These are phyloP conservation scores for Vaccinium macrocarpon DNA, from an alignment of 148 eudicot species.

Conservation along the genomic window DNA sequence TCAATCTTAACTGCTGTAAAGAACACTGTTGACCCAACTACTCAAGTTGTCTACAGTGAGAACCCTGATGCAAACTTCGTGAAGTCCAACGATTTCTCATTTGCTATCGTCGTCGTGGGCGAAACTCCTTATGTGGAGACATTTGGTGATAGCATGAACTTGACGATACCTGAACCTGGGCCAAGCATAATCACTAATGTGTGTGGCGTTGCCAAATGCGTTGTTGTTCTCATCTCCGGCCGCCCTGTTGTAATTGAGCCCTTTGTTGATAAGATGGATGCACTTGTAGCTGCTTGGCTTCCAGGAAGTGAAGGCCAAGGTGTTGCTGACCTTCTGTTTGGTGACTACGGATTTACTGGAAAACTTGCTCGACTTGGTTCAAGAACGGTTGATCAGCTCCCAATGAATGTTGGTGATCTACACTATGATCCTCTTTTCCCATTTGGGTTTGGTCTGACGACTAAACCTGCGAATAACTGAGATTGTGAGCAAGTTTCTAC, in stretches of 20 bases:
- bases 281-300: constrained; percentile 60
- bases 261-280: constrained; percentile 37
- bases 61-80: constrained; percentile 41
- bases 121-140: constrained; percentile 52
- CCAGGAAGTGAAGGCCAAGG: constrained; percentile 66
- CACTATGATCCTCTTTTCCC: constrained; percentile 55
- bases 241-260: constrained; percentile 51
- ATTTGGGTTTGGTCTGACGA: constrained; percentile 54
- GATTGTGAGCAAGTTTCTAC: not conserved
- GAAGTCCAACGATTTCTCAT: constrained; percentile 36
- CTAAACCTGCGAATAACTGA: constrained; percentile 18
- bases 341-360: constrained; percentile 52
- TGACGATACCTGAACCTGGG: constrained; percentile 45
- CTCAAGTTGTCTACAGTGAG: constrained; percentile 42
- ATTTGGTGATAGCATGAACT: constrained; percentile 38
- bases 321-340: constrained; percentile 45
- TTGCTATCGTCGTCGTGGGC: constrained; percentile 52
- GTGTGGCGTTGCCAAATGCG: constrained; percentile 39
- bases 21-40: constrained; percentile 38
- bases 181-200: constrained; percentile 38
- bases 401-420: constrained; percentile 50
- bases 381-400: constrained; percentile 52
- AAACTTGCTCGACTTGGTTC: constrained; percentile 59
- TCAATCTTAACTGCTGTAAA: constrained; percentile 42
- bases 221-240: constrained; percentile 45